Conservation (phyloP, 2,329 filamentous ascomycete species). For the Cyphellophora attinorum region DNA sequence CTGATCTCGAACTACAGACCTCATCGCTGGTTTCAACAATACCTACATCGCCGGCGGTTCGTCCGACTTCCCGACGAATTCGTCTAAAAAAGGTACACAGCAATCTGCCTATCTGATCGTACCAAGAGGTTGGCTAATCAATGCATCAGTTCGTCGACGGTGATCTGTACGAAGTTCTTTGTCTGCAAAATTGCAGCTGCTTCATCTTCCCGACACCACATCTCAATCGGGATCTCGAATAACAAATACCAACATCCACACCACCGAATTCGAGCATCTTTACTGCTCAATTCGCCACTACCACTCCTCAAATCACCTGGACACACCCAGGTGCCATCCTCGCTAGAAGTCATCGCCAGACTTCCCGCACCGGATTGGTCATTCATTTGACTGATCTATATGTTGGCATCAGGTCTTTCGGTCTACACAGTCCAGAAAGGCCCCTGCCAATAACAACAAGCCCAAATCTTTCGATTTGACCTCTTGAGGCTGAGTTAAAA, state of each 20-base stretch:
- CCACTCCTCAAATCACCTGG: background rate
- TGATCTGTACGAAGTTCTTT: slow-evolving; percentile 23
- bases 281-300: background rate
- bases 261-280: background rate
- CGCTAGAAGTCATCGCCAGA: background rate
- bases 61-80: background rate
- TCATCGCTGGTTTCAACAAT: background rate
- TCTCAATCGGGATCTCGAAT: slow-evolving; percentile 17
- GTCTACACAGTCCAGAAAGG: slow-evolving; percentile 1
- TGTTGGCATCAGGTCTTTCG: background rate
- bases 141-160: slow-evolving; percentile 26
- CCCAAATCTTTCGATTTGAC: slow-evolving; percentile 1
- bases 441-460: slow-evolving; percentile 1
- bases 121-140: slow-evolving; percentile 25
- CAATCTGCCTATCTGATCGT: slow-evolving; percentile 7
- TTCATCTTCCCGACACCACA: slow-evolving; percentile 21
- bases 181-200: slow-evolving; percentile 20
- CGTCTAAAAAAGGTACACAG: no score
- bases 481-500: slow-evolving; percentile 13
- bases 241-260: background rate
- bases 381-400: background rate
- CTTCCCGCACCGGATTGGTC: background rate
- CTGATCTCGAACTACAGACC: background rate
- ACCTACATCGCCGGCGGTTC: background rate
- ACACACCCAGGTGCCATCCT: background rate